Evolutionary conservation across 2,329 filamentous ascomycete species (phyloP), one percentile per base, ranked within the genome.

Genomic region (Claviceps maximensis): DNA sequence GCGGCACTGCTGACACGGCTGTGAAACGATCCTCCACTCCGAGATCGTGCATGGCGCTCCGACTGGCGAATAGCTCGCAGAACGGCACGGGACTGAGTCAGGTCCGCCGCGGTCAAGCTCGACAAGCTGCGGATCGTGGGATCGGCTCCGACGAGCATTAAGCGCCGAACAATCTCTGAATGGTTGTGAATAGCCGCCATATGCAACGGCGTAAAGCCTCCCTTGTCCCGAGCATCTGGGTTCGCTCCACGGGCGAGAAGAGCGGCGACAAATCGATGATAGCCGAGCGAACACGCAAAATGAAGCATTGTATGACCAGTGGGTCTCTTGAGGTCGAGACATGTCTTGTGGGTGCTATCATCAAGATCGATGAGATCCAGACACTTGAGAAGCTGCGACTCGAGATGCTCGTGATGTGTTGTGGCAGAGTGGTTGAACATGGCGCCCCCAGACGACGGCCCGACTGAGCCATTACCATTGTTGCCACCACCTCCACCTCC

Each of bases 301-400:
- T 93, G 87, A 56, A 94, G 76, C 76, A 94, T 84, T 1, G 86
- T 89, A 62, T 91, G 86, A 0, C 87, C 87, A 13, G 81, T 86
- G 1, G 78, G 69, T 57, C 71, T 69, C 59, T 76, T 77, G 50
- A 84, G 71, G 62, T 93, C 86, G 56, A 87, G 79, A 27, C 77
- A 78, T 15, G 85, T 79, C 59, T 77, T 75, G 56, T 84, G 76
- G 4, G 82, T 77, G 62, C 79, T 88, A 59, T 89, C 84, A 63
- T 89, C 84, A 27, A 89, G 73, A 63, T 91, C 87, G 61, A 90
- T 84, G 46, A 88, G 74, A 59, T 91, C 86, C n/a, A 93, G 72
- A 54, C 86, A 82, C 59, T 79, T 83, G 58, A 93, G 71, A 56
- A 93, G 77, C 56, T 82, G 78, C 13, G 75, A 74, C 63, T 90